A percentile compares a stretch with the other conserved stretches of the same genome.
Evolutionary conservation across 2,329 filamentous ascomycete species (phyloP).

Genomic region (Pochonia chlamydosporia): DNA sequence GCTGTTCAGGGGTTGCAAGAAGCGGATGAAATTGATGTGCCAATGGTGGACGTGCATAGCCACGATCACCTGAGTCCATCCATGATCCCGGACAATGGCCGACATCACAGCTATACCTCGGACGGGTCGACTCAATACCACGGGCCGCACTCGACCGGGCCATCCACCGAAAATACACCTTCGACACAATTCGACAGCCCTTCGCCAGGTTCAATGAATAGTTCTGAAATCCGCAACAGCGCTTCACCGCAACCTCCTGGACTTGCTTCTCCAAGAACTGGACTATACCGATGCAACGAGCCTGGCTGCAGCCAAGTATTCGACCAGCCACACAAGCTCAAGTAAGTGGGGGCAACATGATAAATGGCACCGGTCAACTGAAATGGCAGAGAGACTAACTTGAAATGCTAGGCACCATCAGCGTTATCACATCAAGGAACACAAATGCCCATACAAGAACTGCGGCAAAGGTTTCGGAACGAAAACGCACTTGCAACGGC

Average conservation of each 20-base stretch:
- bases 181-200: constrained; percentile 39
- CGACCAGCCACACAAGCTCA: constrained; percentile 55
- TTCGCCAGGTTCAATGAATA: constrained; percentile 32
- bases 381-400: constrained; percentile 3
- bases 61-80: constrained; percentile 18
- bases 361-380: not conserved
- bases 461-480: constrained; percentile 55
- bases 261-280: constrained; percentile 22
- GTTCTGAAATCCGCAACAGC: constrained; percentile 31
- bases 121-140: constrained; percentile 37
- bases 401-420: constrained; percentile 48
- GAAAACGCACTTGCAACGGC: constrained; percentile 55
- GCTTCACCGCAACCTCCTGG: constrained; percentile 27
- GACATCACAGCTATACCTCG: constrained; percentile 29
- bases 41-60: constrained; percentile 19
- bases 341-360: constrained; percentile 29
- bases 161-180: constrained; percentile 39
- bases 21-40: constrained; percentile 15
- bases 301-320: constrained; percentile 37
- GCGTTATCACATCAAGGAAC: constrained; percentile 54
- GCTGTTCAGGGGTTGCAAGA: constrained; percentile 6
- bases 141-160: constrained; percentile 31
- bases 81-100: constrained; percentile 15
- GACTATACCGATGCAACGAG: constrained; percentile 28
- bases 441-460: constrained; percentile 46